Conservation (phyloP, 2,329 filamentous ascomycete species). For the Sporothrix phasma region DNA sequence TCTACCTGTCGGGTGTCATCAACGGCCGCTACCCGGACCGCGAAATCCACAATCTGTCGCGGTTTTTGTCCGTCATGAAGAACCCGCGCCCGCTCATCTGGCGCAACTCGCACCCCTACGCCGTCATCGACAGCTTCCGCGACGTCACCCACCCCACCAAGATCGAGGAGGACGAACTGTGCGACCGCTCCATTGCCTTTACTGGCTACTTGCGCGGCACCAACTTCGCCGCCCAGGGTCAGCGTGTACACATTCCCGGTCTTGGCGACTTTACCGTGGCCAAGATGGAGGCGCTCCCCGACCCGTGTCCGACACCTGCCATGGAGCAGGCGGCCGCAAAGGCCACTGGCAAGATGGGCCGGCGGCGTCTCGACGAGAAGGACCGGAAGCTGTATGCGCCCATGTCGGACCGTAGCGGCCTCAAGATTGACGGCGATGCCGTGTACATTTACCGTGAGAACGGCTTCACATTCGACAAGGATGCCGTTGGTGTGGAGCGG, state of each 20-base stretch:
- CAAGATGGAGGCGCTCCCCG: slow-evolving; percentile 76
- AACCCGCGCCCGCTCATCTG: slow-evolving; percentile 93
- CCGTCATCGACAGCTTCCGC: slow-evolving; percentile 84
- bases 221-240: slow-evolving; percentile 79
- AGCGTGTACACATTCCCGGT: slow-evolving; percentile 84
- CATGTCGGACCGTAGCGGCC: slow-evolving; percentile 94
- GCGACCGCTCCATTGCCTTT: slow-evolving; percentile 80
- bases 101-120: slow-evolving; percentile 93
- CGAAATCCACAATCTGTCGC: slow-evolving; percentile 88
- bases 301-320: slow-evolving; percentile 88
- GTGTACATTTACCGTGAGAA: slow-evolving; percentile 74
- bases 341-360: slow-evolving; percentile 62
- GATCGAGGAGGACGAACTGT: slow-evolving; percentile 79
- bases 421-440: slow-evolving; percentile 93
- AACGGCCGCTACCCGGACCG: slow-evolving; percentile 95
- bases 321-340: slow-evolving; percentile 85
- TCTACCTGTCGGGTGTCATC: slow-evolving; percentile 91
- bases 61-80: slow-evolving; percentile 98
- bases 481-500: slow-evolving; percentile 58
- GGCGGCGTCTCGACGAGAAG: slow-evolving; percentile 82
- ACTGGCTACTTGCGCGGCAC: slow-evolving; percentile 93
- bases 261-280: slow-evolving; percentile 80
- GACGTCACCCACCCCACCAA: slow-evolving; percentile 90
- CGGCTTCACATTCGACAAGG: slow-evolving; percentile 64
- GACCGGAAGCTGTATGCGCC: slow-evolving; percentile 94